phyloP scores from a whole-genome alignment of 176 grass and related monocot genomes.

The Cenchrus purpureus region DNA sequence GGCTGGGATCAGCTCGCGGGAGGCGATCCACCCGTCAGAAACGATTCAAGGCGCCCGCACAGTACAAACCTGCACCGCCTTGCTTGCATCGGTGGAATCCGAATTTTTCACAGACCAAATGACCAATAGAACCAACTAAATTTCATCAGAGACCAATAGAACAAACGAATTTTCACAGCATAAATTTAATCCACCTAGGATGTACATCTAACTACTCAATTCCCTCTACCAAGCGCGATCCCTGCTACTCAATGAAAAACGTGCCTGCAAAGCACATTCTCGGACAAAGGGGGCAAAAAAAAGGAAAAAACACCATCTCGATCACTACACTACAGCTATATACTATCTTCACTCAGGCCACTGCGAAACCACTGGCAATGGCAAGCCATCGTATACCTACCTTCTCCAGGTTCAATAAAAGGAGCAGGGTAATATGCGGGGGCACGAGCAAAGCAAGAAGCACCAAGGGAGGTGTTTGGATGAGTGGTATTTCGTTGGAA shows the following conservation, averaged over 20 bases:
- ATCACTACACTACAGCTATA: slow-evolving; percentile 41
- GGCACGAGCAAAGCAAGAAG: not conserved
- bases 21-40: not conserved
- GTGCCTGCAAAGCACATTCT: not conserved
- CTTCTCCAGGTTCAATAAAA: slow-evolving; percentile 31
- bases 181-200: not conserved
- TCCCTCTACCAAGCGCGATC: not conserved
- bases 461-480: not conserved
- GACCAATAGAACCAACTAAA: not conserved
- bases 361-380: not conserved
- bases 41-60: not conserved
- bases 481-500: not conserved
- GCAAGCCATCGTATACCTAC: slow-evolving; percentile 39
- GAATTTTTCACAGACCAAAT: not conserved
- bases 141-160: not conserved
- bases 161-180: not conserved
- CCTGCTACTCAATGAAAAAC: not conserved
- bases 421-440: slow-evolving; percentile 9
- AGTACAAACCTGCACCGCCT: too few species aligned
- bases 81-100: not conserved
- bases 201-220: not conserved
- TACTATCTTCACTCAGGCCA: slow-evolving; percentile 24
- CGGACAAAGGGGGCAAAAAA: too few species aligned
- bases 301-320: not conserved
- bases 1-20: slow-evolving; percentile 1